Base-by-base conservation (phyloP, 106 monocot species). In the Phalaenopsis aphrodite region DNA sequence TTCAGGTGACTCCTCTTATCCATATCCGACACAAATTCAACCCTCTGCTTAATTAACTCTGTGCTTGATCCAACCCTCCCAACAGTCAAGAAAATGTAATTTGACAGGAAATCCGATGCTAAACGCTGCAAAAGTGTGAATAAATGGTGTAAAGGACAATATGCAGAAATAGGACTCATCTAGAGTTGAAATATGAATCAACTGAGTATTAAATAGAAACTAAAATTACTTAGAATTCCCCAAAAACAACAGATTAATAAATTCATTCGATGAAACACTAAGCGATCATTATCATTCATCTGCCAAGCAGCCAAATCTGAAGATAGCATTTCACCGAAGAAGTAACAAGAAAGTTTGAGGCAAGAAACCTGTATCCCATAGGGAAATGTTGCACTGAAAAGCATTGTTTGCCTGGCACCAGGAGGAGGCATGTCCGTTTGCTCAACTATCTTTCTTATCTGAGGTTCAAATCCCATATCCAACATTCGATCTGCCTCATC, bases 381-480 rank as follows among this genome's bases (percentile, higher is more conserved):
- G 19, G 96, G 96, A 78, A 96, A 96, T 7, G 96, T 96, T 55
- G 96, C 96, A 79, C 96, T 96, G 82, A 96, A 96, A 45, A 96
- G 79, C 96, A 96, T 94, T 5, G 96, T 96, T 77, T 96, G 96
- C 74, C 96, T 88, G 16, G 74, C 56, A 57, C 96, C 96, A 75
- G 84, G 89, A 43, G 76, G 84, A 30, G 96, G 96, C 96, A 96
- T 96, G 80, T 94, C 92, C 85, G 87, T 94, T 83, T 96, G 96
- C 79, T 96, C 94, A 84, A 96, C 96, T 74, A 96, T 94, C 73
- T 77, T 93, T 41, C 96, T 88, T 48, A 96, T 96, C 81, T 96
- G 96, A 30, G 96, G 96, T 78, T 96, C 96, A 82, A 96, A 96
- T 76, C 96, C 96, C 96, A 96, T 96, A 82, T 96, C 96, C 42